phyloP scores from a whole-genome alignment of 2,329 filamentous ascomycete species.

The Trichoderma sp. region DNA sequence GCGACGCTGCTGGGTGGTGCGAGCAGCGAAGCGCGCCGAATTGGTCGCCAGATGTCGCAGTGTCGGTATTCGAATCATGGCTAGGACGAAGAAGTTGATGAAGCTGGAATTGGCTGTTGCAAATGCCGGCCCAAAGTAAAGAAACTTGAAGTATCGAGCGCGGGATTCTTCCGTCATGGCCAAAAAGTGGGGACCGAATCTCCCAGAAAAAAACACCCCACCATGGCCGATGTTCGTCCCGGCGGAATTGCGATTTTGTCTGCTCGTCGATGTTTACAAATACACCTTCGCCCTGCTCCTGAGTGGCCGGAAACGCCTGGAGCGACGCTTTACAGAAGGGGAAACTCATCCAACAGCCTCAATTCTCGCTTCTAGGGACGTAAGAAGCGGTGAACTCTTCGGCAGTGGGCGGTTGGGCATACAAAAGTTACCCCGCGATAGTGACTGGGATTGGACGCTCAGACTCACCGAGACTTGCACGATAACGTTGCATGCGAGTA shows the following conservation, averaged over 20 bases:
- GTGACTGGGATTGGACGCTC: not conserved
- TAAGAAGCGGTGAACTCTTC: not conserved
- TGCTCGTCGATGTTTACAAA: conserved; percentile 11
- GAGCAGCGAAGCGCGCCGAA: conserved; percentile 32
- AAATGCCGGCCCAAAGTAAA: not conserved
- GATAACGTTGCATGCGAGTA: not conserved
- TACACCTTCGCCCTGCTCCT: not conserved
- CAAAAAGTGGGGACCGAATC: conserved; percentile 17
- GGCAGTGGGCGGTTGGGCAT: not conserved
- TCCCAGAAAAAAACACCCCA: conserved; percentile 16
- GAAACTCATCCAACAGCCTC: not conserved
- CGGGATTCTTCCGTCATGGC: conserved; percentile 20
- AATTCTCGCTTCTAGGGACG: not conserved
- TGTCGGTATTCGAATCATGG: conserved; percentile 38
- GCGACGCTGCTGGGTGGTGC: conserved; percentile 59
- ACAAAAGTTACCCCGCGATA: conserved; percentile 13
- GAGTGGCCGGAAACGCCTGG: not conserved
- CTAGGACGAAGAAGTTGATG: not conserved
- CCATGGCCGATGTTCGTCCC: conserved; percentile 11
- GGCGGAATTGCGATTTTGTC: not conserved
- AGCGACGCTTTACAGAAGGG: not conserved
- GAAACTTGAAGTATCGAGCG: not conserved
- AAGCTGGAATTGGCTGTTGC: not conserved
- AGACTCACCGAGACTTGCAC: not conserved
- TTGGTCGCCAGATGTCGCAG: conserved; percentile 47